Conservation (phyloP, 1,284 basidiomycete genomes). For the Irpex lacteus region DNA sequence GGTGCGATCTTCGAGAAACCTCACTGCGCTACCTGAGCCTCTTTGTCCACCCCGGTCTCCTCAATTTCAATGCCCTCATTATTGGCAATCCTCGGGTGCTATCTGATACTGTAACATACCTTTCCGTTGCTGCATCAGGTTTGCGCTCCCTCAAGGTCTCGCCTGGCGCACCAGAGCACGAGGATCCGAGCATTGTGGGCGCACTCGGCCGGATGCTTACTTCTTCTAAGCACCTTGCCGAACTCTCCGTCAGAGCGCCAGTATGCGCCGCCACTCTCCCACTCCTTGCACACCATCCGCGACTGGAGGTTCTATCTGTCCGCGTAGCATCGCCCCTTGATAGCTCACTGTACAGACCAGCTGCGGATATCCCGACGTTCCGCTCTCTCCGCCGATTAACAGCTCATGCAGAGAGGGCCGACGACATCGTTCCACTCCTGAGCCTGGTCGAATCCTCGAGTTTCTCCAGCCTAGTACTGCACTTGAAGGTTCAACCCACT, state of each 20-base stretch:
- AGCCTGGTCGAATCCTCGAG: neutral
- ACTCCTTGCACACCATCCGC: neutral
- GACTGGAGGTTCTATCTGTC: conserved; percentile 2
- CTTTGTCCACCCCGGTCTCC: neutral
- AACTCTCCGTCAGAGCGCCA: conserved; percentile 3
- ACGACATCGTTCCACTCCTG: conserved; percentile 1
- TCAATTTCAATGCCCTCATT: neutral
- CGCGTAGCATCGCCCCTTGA: neutral
- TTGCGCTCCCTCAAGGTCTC: neutral
- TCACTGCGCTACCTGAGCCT: neutral
- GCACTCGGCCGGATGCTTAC: neutral
- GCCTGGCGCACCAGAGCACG: conserved; percentile 1
- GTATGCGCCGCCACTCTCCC: neutral
- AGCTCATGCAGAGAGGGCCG: neutral
- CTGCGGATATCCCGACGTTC: neutral
- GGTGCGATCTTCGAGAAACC: neutral
- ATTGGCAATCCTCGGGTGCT: neutral
- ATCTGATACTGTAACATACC: neutral
- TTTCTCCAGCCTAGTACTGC: neutral
- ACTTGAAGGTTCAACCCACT: neutral
- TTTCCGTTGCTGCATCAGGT: neutral
- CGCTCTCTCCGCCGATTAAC: neutral
- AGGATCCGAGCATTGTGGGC: neutral
- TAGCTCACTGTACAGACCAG: neutral
- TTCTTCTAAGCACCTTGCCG: neutral